Evolutionary conservation across 23 red algal genomes (phyloP), one percentile per base, ranked within the genome.

Genomic region (Gracilaria domingensis): DNA sequence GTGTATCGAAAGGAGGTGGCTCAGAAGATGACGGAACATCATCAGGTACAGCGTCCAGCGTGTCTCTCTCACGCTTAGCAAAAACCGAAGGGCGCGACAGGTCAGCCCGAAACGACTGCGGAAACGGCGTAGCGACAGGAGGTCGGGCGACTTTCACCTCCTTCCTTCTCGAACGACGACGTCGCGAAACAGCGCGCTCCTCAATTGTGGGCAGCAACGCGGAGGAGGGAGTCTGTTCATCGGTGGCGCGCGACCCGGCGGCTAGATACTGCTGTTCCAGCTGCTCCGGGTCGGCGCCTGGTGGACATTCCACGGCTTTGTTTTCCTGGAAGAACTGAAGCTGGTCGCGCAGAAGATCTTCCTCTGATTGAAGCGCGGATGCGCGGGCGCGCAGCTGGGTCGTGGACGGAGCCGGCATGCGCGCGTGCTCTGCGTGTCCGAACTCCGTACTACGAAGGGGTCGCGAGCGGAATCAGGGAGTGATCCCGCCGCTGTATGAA

Each of bases 181-280:
- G 84, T 29, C 30, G 45, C 14, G 39, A 12, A 21, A 88, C 84
- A 2, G 38, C 7, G 14, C 84, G 84, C 44, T 88, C 84, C 69
- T 44, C 58, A 21, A 88, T 88, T 18, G 69, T 8, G 0, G 65
- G 66, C 12, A 88, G 67, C 28, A 88, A 30, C 47, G 69, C 84
- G 37, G 84, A 72, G 9, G 84, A 58, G 0, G 44, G 0, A 8
- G 84, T 75, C 12, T 72, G 24, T 32, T 16, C 45, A 50, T 85
- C 36, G 24, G 59, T 26, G 20, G 58, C 60, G 42, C 45, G 33
- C 5, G 81, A 85, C 4, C n/a, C 40, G 60, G 81, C 81, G 29
- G 60, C 81, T n/a, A 85, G 42, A 51, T 77, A 77, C 40, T 51
- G 72, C 72, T 77, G 34, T 25, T 77, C 72, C 1, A 77, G 72